These are phyloP conservation scores for Euryodendron excelsum DNA, from an alignment of 148 eudicot species.

Conservation along the genomic window DNA sequence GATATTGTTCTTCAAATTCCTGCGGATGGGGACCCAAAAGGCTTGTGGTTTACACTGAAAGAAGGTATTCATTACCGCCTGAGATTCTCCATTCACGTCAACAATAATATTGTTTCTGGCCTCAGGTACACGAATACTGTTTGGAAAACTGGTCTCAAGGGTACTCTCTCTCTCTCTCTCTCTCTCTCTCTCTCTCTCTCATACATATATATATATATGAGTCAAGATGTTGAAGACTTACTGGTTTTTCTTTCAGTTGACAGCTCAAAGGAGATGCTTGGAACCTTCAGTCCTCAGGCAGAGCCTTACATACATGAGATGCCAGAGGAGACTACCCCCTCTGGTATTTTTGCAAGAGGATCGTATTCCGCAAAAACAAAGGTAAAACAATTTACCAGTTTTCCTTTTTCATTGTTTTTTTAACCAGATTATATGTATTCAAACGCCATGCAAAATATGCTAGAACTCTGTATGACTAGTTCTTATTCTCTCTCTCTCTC, in stretches of 20 bases:
- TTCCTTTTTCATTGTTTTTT: background rate
- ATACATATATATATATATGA: too few relatives aligned
- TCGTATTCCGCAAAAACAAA: slow-evolving; percentile 56
- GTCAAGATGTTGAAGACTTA: background rate
- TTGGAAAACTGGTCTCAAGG: slow-evolving; percentile 81
- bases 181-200: background rate
- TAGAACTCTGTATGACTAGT: too few relatives aligned
- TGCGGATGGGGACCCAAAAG: slow-evolving; percentile 47
- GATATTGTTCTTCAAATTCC: slow-evolving; percentile 59
- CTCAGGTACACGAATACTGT: slow-evolving; percentile 64
- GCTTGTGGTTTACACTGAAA: slow-evolving; percentile 69
- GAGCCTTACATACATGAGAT: slow-evolving; percentile 65
- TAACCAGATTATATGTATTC: too few relatives aligned
- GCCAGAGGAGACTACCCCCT: slow-evolving; percentile 68
- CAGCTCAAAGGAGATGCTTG: slow-evolving; percentile 67
- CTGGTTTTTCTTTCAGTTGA: slow-evolving; percentile 37
- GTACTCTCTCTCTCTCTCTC: slow-evolving; percentile 25
- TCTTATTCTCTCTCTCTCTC: too few relatives aligned
- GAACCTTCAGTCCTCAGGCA: slow-evolving; percentile 62
- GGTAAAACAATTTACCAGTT: slow-evolving; percentile 26
- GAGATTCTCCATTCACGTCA: slow-evolving; percentile 60
- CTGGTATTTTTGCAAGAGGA: slow-evolving; percentile 74
- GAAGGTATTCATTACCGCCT: slow-evolving; percentile 72
- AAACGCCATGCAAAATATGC: too few relatives aligned
- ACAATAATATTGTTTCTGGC: slow-evolving; percentile 70